Evolutionary conservation across 768 basidiomycete species (phyloP), one percentile per base, ranked within the genome.

Genomic region (Mycena polygramma): DNA sequence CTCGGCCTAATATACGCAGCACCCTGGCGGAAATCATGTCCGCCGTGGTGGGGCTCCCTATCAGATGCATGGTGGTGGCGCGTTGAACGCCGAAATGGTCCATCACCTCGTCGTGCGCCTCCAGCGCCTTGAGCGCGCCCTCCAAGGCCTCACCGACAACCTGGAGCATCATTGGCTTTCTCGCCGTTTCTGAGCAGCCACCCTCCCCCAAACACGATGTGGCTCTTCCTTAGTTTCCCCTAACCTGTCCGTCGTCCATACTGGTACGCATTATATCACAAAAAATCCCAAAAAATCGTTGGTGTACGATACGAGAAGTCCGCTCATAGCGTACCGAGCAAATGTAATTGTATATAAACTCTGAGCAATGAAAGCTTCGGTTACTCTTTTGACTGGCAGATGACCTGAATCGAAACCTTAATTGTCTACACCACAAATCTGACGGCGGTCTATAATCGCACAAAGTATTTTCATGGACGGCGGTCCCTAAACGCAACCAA

Each of bases 81-180:
- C 4, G 35, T 2, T 49, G 14, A 43, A 53, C 20, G 13, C 0
- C 26, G 39, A 53, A 7, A 20, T 54, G 39, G 39, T 54, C 13
- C 5, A 26, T 15, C 41, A 63, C 52, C 52, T 63, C 19, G n/a
- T 63, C 10, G 1, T 30, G 24, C 62, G 26, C 19, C 48, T 62
- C 61, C 61, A 62, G 22, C 49, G 49, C 61, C 39, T 63, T 14
- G 62, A 63, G 39, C 62, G 41, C 8, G 39, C 41, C 26, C 39
- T 63, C 52, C 26, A 63, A 0, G 39, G 19, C 7, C 26, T 63
- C 20, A 7, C 11, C 17, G 57, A 43, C 30, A 24, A 43, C n/a
- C 7, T 41, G 22, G 49, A 41, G 19, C 51, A 30, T 4, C 37
- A 41, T 17, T 63, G 62, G 62, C 17, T 63, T 39, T 19, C 22